Evolutionary conservation across 2,329 filamentous ascomycete species (phyloP), one percentile per base, ranked within the genome.

Genomic region (Monosporascus sp.): DNA sequence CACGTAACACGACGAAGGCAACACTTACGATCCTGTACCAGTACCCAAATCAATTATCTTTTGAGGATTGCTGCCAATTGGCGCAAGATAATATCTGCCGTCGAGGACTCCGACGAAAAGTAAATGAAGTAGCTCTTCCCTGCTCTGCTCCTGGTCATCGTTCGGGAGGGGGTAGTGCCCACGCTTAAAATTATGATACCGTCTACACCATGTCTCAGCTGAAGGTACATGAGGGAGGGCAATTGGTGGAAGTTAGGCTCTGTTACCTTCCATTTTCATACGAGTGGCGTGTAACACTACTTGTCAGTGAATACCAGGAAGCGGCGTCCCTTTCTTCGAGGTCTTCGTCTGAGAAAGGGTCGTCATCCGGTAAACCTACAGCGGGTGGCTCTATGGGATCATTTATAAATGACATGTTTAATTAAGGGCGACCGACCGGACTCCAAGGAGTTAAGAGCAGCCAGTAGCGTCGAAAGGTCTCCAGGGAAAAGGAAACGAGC

Each of bases 111-210:
- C 74, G 41, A 77, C 75, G 44, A 81, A 69, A 53, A 79, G 66
- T 47, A 67, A 68, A 61, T 82, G 79, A 58, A 77, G 73, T 45
- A 81, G 61, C 31, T 74, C 71, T 52, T 82, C 76, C 11, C 79
- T 72, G 48, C 72, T 71, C 56, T 76, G 74, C 58, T 82, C 79
- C 7, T 68, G 67, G 27, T 80, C 77, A 54, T 81, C 78, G 58
- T 81, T 81, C n/a, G 78, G 78, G 19, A 80, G 62, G 31, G 76
- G 76, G 58, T 80, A 81, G 47, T 74, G 69, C 8, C 73, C 75
- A 36, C 73, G 71, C 3, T 73, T 65, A 55, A 77, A 77, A 31
- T 70, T 71, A 60, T 81, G 77, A 58, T 80, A 81, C 40, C 78
- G 73, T 54, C 78, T 78, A 46, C 22, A 36, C 24, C 19, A 52